phyloP scores from a whole-genome alignment of 1,139 yeast species.

The Taphrina wiesneri region DNA sequence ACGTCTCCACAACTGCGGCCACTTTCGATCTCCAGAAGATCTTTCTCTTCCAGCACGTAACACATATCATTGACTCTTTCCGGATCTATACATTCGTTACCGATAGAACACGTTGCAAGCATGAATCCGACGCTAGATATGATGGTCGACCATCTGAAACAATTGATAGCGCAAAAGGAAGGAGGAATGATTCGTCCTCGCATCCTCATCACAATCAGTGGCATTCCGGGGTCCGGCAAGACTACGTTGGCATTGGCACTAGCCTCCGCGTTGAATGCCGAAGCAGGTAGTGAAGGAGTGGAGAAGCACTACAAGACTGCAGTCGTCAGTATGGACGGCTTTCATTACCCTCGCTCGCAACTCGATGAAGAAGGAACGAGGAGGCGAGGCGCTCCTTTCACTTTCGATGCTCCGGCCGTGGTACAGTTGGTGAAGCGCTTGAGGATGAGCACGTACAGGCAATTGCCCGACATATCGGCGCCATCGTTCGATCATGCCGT shows the following conservation, averaged over 20 bases:
- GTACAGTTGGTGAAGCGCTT: conserved; percentile 46
- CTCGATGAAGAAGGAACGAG: conserved; percentile 57
- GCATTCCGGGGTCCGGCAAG: conserved; percentile 37
- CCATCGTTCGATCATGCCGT: conserved; percentile 76
- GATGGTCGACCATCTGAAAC: conserved; percentile 7
- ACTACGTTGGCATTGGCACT: conserved; percentile 28
- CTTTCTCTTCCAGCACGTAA: too few relatives aligned
- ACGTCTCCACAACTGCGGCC: not conserved
- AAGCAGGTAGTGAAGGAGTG: not conserved
- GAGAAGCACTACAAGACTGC: conserved; percentile 25
- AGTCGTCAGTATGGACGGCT: conserved; percentile 55
- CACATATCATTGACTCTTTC: too few relatives aligned
- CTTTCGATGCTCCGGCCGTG: conserved; percentile 66
- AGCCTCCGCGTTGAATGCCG: conserved; percentile 16
- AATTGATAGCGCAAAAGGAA: conserved; percentile 4
- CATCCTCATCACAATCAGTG: conserved; percentile 30
- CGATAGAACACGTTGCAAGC: not conserved
- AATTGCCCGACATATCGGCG: conserved; percentile 46
- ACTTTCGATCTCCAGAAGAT: not conserved
- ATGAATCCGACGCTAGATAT: not conserved
- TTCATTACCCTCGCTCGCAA: conserved; percentile 64
- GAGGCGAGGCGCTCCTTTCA: conserved; percentile 80
- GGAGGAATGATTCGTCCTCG: conserved; percentile 27
- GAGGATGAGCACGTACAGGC: conserved; percentile 34
- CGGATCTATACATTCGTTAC: too few relatives aligned